These are phyloP conservation scores for Calamus simplicifolius DNA, from an alignment of 176 grass and related monocot genomes.

Conservation along the genomic window DNA sequence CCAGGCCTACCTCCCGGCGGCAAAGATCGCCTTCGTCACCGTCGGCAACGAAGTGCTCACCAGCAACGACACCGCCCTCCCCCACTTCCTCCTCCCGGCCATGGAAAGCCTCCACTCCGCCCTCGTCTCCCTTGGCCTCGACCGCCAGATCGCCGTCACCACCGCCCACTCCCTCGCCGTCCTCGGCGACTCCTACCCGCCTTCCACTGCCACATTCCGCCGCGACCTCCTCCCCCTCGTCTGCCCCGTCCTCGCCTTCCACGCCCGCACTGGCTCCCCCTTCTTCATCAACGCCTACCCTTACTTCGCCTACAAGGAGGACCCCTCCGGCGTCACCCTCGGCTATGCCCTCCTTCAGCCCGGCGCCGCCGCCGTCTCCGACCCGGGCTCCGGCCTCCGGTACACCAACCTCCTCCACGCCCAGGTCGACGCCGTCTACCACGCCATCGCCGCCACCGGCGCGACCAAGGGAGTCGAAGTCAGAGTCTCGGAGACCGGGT, in stretches of 20 bases:
- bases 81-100: constrained; percentile 24
- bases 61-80: neutral
- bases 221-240: constrained; percentile 32
- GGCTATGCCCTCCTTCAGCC: neutral
- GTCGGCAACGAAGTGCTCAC: constrained; percentile 94
- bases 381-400: too few species aligned
- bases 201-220: constrained; percentile 28
- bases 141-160: constrained; percentile 46
- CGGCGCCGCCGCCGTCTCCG: too few species aligned
- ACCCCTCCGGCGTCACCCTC: constrained; percentile 17
- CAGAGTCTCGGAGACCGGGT: too few species aligned
- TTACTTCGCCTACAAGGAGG: constrained; percentile 57
- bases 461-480: too few species aligned
- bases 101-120: constrained; percentile 47
- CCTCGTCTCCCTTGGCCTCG: constrained; percentile 29
- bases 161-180: constrained; percentile 50
- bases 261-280: constrained; percentile 42
- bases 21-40: constrained; percentile 21
- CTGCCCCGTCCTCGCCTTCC: constrained; percentile 58
- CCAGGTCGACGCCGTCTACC: too few species aligned
- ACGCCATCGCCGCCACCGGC: too few species aligned
- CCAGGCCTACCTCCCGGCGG: too few species aligned
- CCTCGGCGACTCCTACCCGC: constrained; percentile 54
- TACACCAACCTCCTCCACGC: too few species aligned
- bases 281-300: constrained; percentile 73